Conservation (phyloP, 140 eudicot genomes). For the Erigeron philadelphicus region DNA sequence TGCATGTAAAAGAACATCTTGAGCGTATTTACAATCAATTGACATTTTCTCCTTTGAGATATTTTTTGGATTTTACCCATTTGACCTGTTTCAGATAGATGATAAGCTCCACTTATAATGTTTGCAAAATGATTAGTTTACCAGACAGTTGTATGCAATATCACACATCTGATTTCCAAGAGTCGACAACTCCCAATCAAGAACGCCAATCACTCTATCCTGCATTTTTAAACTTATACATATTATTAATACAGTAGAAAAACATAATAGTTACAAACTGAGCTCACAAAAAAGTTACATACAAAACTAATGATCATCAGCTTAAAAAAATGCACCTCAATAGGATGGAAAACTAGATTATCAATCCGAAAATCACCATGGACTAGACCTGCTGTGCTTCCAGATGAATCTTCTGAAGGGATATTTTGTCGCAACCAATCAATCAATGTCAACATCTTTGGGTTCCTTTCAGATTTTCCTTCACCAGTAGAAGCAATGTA, state of each 20-base stretch:
- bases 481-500: constrained; percentile 84
- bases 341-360: constrained; percentile 90
- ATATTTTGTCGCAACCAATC: constrained; percentile 73
- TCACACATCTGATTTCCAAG: constrained; percentile 98
- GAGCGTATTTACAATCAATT: too few relatives aligned
- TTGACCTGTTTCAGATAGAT: too few relatives aligned
- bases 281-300: not conserved
- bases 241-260: constrained; percentile 12
- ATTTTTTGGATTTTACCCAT: too few relatives aligned
- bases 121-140: constrained; percentile 23
- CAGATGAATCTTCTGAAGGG: constrained; percentile 86
- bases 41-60: too few relatives aligned
- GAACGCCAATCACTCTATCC: constrained; percentile 95
- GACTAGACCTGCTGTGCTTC: constrained; percentile 71
- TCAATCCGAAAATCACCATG: constrained; percentile 99
- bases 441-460: constrained; percentile 63
- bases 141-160: constrained; percentile 84
- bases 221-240: constrained; percentile 32
- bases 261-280: constrained; percentile 1
- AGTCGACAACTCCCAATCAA: constrained; percentile 96
- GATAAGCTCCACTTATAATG: too few relatives aligned
- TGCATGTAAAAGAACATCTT: too few relatives aligned
- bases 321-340: constrained; percentile 45
- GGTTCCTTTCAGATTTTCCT: constrained; percentile 85
- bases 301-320: constrained; percentile 2